Evolutionary conservation across 306 rosid genomes (phyloP).

Genomic region (Crotalaria pallida): DNA sequence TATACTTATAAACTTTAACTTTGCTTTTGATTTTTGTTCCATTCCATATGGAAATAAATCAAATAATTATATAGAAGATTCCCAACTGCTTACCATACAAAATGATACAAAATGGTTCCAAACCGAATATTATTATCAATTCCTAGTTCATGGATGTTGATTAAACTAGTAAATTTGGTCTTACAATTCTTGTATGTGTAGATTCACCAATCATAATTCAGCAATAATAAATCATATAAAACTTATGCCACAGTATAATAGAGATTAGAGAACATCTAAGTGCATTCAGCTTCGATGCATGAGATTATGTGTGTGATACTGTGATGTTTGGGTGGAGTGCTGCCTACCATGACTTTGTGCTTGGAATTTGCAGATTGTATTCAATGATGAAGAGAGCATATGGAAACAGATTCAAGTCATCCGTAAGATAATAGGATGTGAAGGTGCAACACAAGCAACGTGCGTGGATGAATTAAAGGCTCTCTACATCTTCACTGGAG

Average conservation of each 20-base stretch:
- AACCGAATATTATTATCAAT: neutral
- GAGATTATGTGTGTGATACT: neutral
- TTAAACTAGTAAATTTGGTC: neutral
- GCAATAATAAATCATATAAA: neutral
- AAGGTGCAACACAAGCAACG: slow-evolving; percentile 32
- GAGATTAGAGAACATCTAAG: neutral
- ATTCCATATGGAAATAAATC: neutral
- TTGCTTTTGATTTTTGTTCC: neutral
- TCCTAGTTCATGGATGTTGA: neutral
- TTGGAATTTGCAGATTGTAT: slow-evolving; percentile 31
- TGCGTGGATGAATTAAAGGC: slow-evolving; percentile 62
- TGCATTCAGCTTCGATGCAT: neutral
- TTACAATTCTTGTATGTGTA: neutral
- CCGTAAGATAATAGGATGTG: slow-evolving; percentile 55
- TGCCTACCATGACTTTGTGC: neutral
- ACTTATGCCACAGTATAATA: neutral
- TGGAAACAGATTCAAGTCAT: slow-evolving; percentile 47
- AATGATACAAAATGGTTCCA: too few relatives aligned
- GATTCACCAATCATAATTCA: neutral
- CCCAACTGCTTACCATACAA: too few relatives aligned
- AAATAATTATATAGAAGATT: neutral
- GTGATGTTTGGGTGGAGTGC: neutral
- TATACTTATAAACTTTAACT: neutral
- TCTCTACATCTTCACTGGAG: slow-evolving; percentile 66
- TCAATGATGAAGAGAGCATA: slow-evolving; percentile 38